Conservation (phyloP, 495 filamentous ascomycete genomes). For the Aspergillus coremiiformis region DNA sequence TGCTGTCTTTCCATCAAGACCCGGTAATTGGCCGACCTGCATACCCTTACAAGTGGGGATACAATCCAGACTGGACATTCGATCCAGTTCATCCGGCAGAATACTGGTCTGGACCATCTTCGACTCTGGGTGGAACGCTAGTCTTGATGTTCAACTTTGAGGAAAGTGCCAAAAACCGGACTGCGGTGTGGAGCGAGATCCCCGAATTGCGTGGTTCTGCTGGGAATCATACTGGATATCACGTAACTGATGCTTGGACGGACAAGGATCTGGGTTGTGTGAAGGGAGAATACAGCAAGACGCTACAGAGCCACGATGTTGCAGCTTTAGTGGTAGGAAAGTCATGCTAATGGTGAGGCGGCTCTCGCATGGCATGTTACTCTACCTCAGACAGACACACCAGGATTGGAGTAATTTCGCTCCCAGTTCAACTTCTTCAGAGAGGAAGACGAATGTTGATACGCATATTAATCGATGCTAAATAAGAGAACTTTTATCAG, state of each 20-base stretch:
- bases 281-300: conserved; percentile 23
- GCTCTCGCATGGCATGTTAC: background rate
- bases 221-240: conserved; percentile 29
- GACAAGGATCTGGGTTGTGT: conserved; percentile 44
- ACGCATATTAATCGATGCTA: too few relatives aligned
- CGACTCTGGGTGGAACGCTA: conserved; percentile 38
- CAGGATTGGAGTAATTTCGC: background rate
- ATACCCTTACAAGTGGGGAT: conserved; percentile 59
- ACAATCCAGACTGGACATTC: conserved; percentile 56
- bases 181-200: conserved; percentile 45
- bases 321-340: conserved; percentile 37
- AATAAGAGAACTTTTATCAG: too few relatives aligned
- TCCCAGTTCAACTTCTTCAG: too few relatives aligned
- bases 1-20: conserved; percentile 60
- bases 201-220: conserved; percentile 35
- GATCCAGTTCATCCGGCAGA: conserved; percentile 51
- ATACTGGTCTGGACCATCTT: conserved; percentile 51
- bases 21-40: conserved; percentile 43
- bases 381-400: background rate
- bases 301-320: conserved; percentile 43
- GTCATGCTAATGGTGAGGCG: conserved; percentile 16
- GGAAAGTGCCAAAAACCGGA: conserved; percentile 27
- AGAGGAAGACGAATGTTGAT: too few relatives aligned
- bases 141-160: conserved; percentile 50
- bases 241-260: conserved; percentile 49